phyloP scores from a whole-genome alignment of 2,329 filamentous ascomycete genomes.

The Cadophora gregata region DNA sequence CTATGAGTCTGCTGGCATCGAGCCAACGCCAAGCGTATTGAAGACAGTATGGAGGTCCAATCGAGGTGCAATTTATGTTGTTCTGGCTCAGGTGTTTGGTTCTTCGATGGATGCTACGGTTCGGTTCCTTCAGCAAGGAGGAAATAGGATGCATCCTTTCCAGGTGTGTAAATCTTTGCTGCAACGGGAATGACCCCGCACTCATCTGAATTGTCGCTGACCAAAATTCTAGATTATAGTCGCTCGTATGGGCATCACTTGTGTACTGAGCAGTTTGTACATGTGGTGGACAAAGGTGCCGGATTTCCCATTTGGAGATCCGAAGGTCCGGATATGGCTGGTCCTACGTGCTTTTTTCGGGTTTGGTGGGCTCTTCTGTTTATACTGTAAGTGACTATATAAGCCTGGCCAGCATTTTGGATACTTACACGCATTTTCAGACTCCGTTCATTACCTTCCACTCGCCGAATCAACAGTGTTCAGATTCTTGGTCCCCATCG shows the following conservation, averaged over 20 bases:
- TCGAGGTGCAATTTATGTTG: conserved; percentile 74
- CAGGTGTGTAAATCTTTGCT: conserved; percentile 60
- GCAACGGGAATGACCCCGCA: not conserved
- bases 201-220: conserved; percentile 59
- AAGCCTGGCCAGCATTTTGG: not conserved
- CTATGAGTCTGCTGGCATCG: conserved; percentile 21
- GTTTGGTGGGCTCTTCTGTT: conserved; percentile 77
- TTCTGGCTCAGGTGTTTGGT: conserved; percentile 79
- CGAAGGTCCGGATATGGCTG: conserved; percentile 70
- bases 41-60: conserved; percentile 65
- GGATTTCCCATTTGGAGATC: conserved; percentile 73
- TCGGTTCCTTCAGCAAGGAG: conserved; percentile 75
- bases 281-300: conserved; percentile 76
- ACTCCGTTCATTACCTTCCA: conserved; percentile 70
- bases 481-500: conserved; percentile 83
- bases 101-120: conserved; percentile 86
- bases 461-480: conserved; percentile 90
- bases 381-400: conserved; percentile 38
- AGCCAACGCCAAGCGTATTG: conserved; percentile 19
- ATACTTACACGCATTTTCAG: conserved; percentile 25
- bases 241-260: conserved; percentile 41
- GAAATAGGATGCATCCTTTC: conserved; percentile 78
- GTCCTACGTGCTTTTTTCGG: conserved; percentile 72
- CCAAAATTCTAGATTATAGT: conserved; percentile 62
- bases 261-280: conserved; percentile 55